Evolutionary conservation across 345 rosid genomes (phyloP), one percentile per base, ranked within the genome.

Genomic region (Xanthoceras sorbifolium): DNA sequence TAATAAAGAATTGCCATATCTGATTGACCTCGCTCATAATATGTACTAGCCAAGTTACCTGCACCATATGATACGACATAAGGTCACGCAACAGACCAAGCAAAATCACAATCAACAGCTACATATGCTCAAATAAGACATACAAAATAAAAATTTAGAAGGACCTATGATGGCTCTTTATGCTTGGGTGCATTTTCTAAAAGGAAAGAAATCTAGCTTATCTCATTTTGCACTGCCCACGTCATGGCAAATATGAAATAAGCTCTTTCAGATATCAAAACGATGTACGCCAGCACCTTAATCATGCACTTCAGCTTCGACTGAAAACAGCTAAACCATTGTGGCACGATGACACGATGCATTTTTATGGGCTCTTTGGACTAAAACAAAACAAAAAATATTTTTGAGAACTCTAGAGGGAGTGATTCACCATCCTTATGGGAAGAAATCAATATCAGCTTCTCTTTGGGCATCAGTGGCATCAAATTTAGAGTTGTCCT

Each of bases 11-110:
- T 92, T 64, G 99, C 96, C 89, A 91, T 54, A 73, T 94, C 99
- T 72, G 90, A 79, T 78, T 94, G 97, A 72, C 96, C 94, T 86
- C 86, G 90, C 79, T 97, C 98, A 84, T 97, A 90, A 80, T 91
- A 87, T 15, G 89, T 85, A 82, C 91, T 92, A 75, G 98, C 98
- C 89, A 97, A 84, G 82, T 90, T 94, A 34, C 97, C 99, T 92
- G 90, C 83, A 80, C 55, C 69, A 69, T 11, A 75, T 36, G 55
- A 65, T 18, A 23, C 15, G 29, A 26, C 5, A n/a, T 15, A 20
- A 23, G 29, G 29, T 54, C 38, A 36, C 38, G 9, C 4, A 34
- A 75, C 8, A 67, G 48, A 50, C n/a, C n/a, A 11, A 64, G 72
- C 22, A 28, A 22, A 63, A 74, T 3, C 57, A 63, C 12, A 18